Evolutionary conservation across 148 eudicot species (phyloP), one percentile per base, ranked within the genome.

Genomic region (Talinum fruticosum): DNA sequence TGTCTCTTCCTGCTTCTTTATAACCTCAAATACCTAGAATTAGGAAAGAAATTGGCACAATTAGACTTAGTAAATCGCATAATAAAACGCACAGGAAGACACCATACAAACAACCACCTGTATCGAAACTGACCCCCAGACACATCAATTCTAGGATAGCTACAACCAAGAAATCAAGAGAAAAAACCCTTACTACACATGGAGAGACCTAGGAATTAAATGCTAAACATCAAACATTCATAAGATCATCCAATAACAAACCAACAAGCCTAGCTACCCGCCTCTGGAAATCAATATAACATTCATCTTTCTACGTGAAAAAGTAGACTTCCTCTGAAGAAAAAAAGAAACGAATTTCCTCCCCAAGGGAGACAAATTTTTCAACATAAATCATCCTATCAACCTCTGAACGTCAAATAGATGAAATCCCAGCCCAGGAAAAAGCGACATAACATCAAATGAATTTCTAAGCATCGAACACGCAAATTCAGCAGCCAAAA

Each of bases 1-100:
- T 0, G 95, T 90, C 66, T 90, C 90, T 82, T 92, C 95, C 77
- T 92, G 90, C 86, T 89, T 87, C 80, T 82, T 87, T 16, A 79
- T 76, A 4, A 77, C 24, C 66, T 81, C 85, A 72, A 76, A 76
- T 14, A 73, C 65, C 81, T 81, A 65, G 38, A 81, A 33, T 59
- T 28, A 10, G 7, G 32, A 44, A 7, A 10, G 1, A 72, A 72
- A 72, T 8, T 15, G 29, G 5, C 36, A 6, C 37, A 53, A 49
- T 14, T 8, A n/a, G 26, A 6, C 51, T 19, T 41, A 16, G 8
- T 4, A 45, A 72, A 62, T 12, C 16, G 23, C 10, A 29, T 47
- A 47, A 6, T 7, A 10, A 41, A 70, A 23, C 33, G 44, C 34
- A 70, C 15, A 41, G 26, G 5, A 35, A 7, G 8, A 35, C 6